phyloP scores from a whole-genome alignment of 1,139 yeast genomes.

The Groenewaldozyma auringiensis region DNA sequence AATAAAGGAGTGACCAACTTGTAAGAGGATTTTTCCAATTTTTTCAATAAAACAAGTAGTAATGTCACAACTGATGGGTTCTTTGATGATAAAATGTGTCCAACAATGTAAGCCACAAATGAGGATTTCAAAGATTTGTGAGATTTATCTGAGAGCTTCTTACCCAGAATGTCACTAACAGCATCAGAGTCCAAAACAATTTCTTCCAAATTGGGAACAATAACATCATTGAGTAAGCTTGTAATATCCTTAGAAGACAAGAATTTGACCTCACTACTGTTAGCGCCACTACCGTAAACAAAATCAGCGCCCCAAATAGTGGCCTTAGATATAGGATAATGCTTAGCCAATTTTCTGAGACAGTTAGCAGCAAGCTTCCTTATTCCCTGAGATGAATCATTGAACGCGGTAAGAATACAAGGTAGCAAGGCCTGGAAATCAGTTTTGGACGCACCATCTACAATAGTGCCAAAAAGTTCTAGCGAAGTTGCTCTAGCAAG shows the following conservation, averaged over 20 bases:
- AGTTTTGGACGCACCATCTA: slow-evolving; percentile 13
- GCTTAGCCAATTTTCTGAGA: slow-evolving; percentile 37
- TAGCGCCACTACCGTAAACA: slow-evolving; percentile 41
- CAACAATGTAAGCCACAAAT: slow-evolving; percentile 41
- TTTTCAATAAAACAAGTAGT: slow-evolving; percentile 33
- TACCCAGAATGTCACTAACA: slow-evolving; percentile 32
- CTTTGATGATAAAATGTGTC: slow-evolving; percentile 41
- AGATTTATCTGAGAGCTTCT: slow-evolving; percentile 18
- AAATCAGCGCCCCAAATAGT: slow-evolving; percentile 33
- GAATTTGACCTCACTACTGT: slow-evolving; percentile 41
- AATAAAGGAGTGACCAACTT: slow-evolving; percentile 27
- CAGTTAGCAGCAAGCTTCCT: slow-evolving; percentile 36
- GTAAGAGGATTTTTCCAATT: slow-evolving; percentile 28
- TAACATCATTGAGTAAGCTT: slow-evolving; percentile 37
- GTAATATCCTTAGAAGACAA: slow-evolving; percentile 61
- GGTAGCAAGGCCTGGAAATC: slow-evolving; percentile 33
- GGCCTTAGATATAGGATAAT: slow-evolving; percentile 19
- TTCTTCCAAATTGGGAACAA: slow-evolving; percentile 36
- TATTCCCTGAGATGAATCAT: slow-evolving; percentile 28
- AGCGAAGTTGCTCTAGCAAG: slow-evolving; percentile 28
- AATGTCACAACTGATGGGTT: slow-evolving; percentile 41
- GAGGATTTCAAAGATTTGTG: slow-evolving; percentile 17
- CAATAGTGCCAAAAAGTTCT: slow-evolving; percentile 17
- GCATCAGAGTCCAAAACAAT: slow-evolving; percentile 41
- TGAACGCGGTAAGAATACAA: slow-evolving; percentile 24